A percentile compares a stretch with the other conserved stretches of the same genome.
Conservation (phyloP, 208 protist genomes). For the Trypanosoma rangeli region DNA sequence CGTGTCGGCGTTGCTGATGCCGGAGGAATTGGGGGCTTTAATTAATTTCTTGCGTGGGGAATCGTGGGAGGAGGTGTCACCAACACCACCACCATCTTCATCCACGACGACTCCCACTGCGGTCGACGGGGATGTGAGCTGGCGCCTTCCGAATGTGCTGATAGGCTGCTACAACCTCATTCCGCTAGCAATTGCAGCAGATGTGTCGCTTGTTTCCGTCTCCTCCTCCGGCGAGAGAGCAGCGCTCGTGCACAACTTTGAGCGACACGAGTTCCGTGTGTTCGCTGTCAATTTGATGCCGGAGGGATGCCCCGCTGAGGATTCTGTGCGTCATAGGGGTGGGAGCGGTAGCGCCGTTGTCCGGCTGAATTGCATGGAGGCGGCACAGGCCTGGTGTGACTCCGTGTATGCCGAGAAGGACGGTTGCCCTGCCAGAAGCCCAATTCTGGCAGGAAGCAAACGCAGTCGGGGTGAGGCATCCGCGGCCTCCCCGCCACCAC, state of each 20-base stretch:
- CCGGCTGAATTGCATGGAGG: constrained; percentile 47
- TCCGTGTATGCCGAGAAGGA: constrained; percentile 34
- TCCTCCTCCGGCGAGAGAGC: constrained; percentile 38
- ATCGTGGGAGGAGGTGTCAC: constrained; percentile 19
- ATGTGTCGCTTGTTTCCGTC: constrained; percentile 37
- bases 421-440: neutral
- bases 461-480: constrained; percentile 1
- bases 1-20: constrained; percentile 59
- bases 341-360: constrained; percentile 8
- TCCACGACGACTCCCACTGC: neutral
- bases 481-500: neutral
- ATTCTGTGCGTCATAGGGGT: neutral
- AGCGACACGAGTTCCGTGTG: constrained; percentile 45
- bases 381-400: constrained; percentile 43
- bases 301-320: neutral
- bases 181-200: constrained; percentile 61
- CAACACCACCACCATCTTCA: neutral
- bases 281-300: constrained; percentile 42
- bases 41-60: constrained; percentile 49
- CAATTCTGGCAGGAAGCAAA: neutral
- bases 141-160: constrained; percentile 31
- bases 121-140: neutral
- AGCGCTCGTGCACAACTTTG: constrained; percentile 50
- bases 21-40: constrained; percentile 54
- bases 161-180: constrained; percentile 50